These are phyloP conservation scores for sunflower (Helianthus annuus) DNA, from an alignment of 129 eudicot genomes.

Conservation along the genomic window DNA sequence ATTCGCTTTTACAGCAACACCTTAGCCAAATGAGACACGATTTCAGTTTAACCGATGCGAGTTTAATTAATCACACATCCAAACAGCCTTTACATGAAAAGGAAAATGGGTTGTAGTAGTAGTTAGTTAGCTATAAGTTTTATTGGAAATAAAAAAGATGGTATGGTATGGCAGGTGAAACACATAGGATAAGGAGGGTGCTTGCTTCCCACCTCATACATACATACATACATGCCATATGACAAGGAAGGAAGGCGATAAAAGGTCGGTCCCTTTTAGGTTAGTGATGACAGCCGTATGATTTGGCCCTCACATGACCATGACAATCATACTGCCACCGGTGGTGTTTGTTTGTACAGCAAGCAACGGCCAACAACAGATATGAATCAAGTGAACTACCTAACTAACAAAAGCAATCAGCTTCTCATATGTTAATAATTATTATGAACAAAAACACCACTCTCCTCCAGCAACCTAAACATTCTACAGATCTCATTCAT, in stretches of 20 bases:
- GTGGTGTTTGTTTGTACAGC: no score
- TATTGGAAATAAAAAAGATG: neutral
- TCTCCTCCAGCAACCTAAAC: neutral
- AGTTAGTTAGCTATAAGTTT: neutral
- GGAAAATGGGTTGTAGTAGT: neutral
- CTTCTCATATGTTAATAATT: neutral
- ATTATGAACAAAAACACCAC: neutral
- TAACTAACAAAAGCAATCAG: slow-evolving; percentile 3
- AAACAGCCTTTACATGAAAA: neutral
- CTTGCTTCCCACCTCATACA: no score
- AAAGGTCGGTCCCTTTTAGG: no score
- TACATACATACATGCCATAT: no score
- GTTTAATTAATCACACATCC: neutral
- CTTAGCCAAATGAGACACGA: neutral
- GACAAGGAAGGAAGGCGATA: no score
- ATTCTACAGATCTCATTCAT: neutral
- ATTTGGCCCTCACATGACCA: no score
- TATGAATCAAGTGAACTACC: slow-evolving; percentile 3
- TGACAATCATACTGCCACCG: no score
- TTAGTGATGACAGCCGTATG: no score
- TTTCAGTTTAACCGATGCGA: neutral
- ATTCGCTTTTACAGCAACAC: neutral
- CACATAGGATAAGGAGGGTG: neutral
- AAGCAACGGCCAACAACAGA: no score
- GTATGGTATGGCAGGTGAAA: slow-evolving; percentile 1